Base-by-base conservation (phyloP, 2,329 filamentous ascomycete genomes). In the Exophiala viscosa region DNA sequence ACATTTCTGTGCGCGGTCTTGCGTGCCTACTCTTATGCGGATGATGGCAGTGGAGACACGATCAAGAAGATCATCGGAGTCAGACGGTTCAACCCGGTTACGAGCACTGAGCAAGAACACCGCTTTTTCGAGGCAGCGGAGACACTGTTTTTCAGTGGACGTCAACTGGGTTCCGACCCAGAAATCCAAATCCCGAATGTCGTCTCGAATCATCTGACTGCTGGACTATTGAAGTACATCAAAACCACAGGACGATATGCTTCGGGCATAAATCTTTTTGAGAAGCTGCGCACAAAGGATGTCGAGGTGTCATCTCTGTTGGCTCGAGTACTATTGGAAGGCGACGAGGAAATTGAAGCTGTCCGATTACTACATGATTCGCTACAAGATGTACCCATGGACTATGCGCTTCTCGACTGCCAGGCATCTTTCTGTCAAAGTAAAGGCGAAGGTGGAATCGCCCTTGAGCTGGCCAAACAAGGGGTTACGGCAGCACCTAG, bases 1-100 rank as follows among this genome's bases (percentile, higher is more conserved):
- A 97, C 93, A 44, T 99, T 97, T 65, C 81, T 99, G 2, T 99
- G 93, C 75, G 95, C 88, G 58, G 90, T 99, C 6, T 75, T 99
- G 58, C 82, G 93, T 64, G 91, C 93, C 55, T 99, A 97, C 71
- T 92, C 90, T 1, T 99, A 99, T 68, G 93, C 93, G 45, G 92
- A 99, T 67, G 88, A 96, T 69, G 92, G 92, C 40, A 93, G 88
- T 50, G 92, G 92, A 49, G 92, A 96, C 64, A 88, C 88, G 1
- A 96, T 97, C 68, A 88, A 93, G 70, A 95, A 93, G 74, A 96
- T 99, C 55, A 88, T 97, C 67, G 93, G 92, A n/a, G 90, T 97
- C 45, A 82, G 93, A 62, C 83, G 93, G 58, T 97, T 99, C 79
- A 99, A 99, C 67, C 93, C 93, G 1, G 89, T 99, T 56, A 96